Base-by-base conservation (phyloP, 257 asterid species). In the Gentiana dahurica region DNA sequence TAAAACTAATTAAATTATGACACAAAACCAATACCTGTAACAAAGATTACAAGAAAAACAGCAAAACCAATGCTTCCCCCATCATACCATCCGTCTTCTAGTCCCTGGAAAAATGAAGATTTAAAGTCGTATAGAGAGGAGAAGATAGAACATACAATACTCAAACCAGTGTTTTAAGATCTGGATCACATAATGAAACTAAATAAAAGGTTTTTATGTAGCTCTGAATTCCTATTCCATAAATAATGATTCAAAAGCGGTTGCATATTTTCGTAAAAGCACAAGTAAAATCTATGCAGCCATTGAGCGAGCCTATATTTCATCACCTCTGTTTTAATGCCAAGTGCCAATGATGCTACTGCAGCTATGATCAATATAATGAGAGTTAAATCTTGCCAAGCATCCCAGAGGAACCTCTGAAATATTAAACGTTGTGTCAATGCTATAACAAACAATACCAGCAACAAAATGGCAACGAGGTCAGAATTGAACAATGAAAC, bases 31-130 rank as follows among this genome's bases (percentile, higher is more conserved):
- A 37, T 57, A 87, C 98, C 98, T 49, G 98, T 91, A 45, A 91
- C 95, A 63, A 79, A 59, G 68, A 91, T 87, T 72, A 91, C 96
- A 65, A 91, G 93, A 75, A 91, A 73, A 65, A 91, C 95, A 53
- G 98, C 98, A 73, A 91, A 87, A 51, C 85, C 63, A 58, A 91
- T 91, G 83, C 98, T 87, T 73, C 96, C 95, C 60, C 98, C 98
- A 76, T 91, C 98, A 72, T 85, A 85, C 98, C 96, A 91, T 61
- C 98, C 98, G 58, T 85, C 82, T 66, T 73, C 10, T 51, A 81
- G 58, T 51, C 98, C 98, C 98, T 89, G 71, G 51, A 63, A 54
- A 53, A 45, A 60, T 35, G 38, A 34, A 48, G 32, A 12, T 11
- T 51, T n/a, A 55, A 59, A 37, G 50, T 54, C 41, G 41, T 46